Base-by-base conservation (phyloP, 73 alveolate species). In the Paramecium sexaurelia region DNA sequence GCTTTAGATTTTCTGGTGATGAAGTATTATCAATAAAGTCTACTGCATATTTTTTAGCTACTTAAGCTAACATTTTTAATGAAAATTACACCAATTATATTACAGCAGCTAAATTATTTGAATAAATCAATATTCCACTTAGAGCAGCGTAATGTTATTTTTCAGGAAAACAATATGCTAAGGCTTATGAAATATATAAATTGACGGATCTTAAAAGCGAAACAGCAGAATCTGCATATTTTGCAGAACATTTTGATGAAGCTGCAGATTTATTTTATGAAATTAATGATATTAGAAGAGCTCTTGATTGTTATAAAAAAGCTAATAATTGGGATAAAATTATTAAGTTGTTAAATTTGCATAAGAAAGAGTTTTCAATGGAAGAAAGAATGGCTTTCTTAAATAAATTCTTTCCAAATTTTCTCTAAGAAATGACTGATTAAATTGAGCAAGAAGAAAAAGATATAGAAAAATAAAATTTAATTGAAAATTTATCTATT, bases 81-180 rank as follows among this genome's bases (percentile, higher is more conserved):
- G 61, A 82, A 27, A 94, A 95, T 47, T 92, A 94, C 8, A 94
- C 57, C 9, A 57, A 40, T 17, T 96, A 91, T 78, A 13, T 9
- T 3, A 57, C 57, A 20, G 97, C 99, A 39, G 97, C 97, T 13
- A 94, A 91, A 22, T 84, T 82, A 55, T 93, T 96, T 78, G 92
- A 41, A 13, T 0, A 41, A 36, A 82, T 95, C 5, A 78, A 84
- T 7, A 32, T 92, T 68, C 68, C 39, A 7, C 93, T 75, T 56
- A 96, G 95, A 51, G 97, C 99, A 11, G 98, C 98, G 22, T 85
- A 94, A 69, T 96, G 99, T 85, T 95, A 39, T 87, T 95, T 51
- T 91, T 92, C 99, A 32, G 97, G 95, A 10, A 85, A 89, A 87
- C 37, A 93, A 22, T 95, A 57, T 84, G 47, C 41, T 45, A 69